A percentile compares a stretch with the other conserved stretches of the same genome.
Evolutionary conservation across 805 yeast species (phyloP).

Genomic region (Candida maris): DNA sequence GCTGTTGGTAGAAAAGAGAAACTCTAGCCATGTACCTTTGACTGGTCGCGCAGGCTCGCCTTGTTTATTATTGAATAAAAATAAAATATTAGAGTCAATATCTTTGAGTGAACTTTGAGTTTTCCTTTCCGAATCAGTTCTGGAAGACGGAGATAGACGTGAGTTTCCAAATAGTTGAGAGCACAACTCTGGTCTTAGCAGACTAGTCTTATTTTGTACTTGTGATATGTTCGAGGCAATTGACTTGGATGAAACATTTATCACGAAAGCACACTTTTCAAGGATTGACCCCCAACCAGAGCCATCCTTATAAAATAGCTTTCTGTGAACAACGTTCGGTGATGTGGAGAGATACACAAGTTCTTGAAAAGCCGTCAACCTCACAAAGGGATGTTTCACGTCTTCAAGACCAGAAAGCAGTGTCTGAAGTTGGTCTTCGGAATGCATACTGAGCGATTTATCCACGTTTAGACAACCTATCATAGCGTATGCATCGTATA

Average conservation of each 20-base stretch:
- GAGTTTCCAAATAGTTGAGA: conserved; percentile 27
- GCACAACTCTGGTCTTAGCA: conserved; percentile 1
- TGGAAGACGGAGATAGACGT: conserved; percentile 13
- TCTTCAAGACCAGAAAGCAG: conserved; percentile 61
- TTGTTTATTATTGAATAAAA: not conserved
- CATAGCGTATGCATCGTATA: conserved; percentile 62
- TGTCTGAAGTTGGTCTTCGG: conserved; percentile 61
- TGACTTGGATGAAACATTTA: conserved; percentile 36
- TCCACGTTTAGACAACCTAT: conserved; percentile 71
- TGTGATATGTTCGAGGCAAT: conserved; percentile 22
- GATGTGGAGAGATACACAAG: conserved; percentile 60
- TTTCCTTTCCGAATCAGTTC: conserved; percentile 11
- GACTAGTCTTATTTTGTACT: not conserved
- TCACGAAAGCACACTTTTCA: conserved; percentile 55
- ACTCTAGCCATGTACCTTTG: not conserved
- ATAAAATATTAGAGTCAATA: not conserved
- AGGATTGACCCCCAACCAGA: conserved; percentile 53
- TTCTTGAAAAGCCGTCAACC: conserved; percentile 73
- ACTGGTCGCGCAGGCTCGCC: not conserved
- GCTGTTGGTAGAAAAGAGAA: not conserved
- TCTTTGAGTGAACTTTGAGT: conserved; percentile 1
- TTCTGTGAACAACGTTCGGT: conserved; percentile 43
- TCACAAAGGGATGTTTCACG: conserved; percentile 41
- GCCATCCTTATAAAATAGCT: conserved; percentile 48
- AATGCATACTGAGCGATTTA: conserved; percentile 54